phyloP scores from a whole-genome alignment of 2,329 filamentous ascomycete genomes.

The Aspergillus sp. region DNA sequence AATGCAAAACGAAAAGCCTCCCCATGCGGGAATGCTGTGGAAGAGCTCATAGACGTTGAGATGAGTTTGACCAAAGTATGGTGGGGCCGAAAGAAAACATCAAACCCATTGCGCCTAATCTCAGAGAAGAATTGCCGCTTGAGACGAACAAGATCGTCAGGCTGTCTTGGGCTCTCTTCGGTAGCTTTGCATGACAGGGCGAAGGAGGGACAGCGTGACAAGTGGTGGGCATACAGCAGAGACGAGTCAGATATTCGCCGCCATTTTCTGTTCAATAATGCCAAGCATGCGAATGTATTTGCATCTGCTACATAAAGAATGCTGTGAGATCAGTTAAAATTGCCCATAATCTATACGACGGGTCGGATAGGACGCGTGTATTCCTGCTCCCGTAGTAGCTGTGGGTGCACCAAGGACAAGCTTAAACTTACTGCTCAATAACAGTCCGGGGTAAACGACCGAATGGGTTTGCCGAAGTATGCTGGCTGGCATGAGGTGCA shows the following conservation, averaged over 20 bases:
- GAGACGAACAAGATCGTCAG: constrained; percentile 60
- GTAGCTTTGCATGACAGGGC: constrained; percentile 42
- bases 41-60: constrained; percentile 82
- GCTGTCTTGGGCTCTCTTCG: constrained; percentile 37
- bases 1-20: constrained; percentile 85
- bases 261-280: constrained; percentile 52
- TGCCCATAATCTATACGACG: not conserved
- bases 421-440: constrained; percentile 35
- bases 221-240: constrained; percentile 52
- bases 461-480: constrained; percentile 22
- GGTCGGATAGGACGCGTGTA: constrained; percentile 4
- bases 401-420: constrained; percentile 8
- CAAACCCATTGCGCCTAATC: constrained; percentile 76
- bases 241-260: constrained; percentile 47
- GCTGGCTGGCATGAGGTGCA: constrained; percentile 7
- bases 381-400: not conserved
- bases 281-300: constrained; percentile 52
- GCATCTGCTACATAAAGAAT: constrained; percentile 53
- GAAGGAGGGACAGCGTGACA: constrained; percentile 50
- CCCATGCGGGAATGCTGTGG: constrained; percentile 75
- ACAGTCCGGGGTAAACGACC: constrained; percentile 32
- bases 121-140: constrained; percentile 71
- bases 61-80: constrained; percentile 77
- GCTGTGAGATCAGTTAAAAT: constrained; percentile 38
- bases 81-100: constrained; percentile 72